These are phyloP conservation scores for Batkoa obscura DNA, from an alignment of 371 early-diverging fungal species.

Conservation along the genomic window DNA sequence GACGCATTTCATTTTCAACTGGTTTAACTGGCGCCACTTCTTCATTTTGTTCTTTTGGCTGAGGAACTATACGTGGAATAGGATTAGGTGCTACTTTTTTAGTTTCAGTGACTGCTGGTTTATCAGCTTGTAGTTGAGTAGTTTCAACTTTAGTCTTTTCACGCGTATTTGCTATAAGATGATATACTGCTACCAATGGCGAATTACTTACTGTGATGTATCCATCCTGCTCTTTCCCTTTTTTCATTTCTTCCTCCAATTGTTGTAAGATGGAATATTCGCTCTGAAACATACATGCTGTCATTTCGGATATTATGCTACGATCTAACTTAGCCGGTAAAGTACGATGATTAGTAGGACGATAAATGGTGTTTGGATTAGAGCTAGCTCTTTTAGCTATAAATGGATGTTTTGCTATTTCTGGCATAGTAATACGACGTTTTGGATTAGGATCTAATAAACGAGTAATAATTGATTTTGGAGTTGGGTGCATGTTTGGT, in stretches of 20 bases:
- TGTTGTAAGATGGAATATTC: conserved; percentile 1
- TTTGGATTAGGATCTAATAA: conserved; percentile 5
- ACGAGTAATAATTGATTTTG: background rate
- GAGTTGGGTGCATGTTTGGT: background rate
- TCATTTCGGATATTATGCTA: conserved; percentile 1
- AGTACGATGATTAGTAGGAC: background rate
- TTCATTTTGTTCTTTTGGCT: background rate
- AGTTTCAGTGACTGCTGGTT: background rate
- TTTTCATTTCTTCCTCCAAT: conserved; percentile 2
- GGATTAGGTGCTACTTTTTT: background rate
- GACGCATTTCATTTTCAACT: background rate
- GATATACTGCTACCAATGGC: conserved; percentile 5
- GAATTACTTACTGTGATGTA: background rate
- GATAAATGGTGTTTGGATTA: background rate
- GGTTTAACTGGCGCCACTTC: too few relatives aligned
- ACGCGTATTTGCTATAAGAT: background rate
- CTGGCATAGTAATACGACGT: conserved; percentile 1
- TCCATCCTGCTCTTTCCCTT: background rate
- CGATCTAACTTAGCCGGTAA: background rate
- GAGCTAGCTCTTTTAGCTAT: background rate
- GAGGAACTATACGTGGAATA: background rate
- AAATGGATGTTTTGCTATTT: background rate
- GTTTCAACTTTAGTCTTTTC: background rate
- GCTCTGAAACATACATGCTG: conserved; percentile 5
- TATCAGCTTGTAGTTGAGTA: background rate